Evolutionary conservation across 805 yeast species (phyloP).

Genomic region (Peterozyma toletana): DNA sequence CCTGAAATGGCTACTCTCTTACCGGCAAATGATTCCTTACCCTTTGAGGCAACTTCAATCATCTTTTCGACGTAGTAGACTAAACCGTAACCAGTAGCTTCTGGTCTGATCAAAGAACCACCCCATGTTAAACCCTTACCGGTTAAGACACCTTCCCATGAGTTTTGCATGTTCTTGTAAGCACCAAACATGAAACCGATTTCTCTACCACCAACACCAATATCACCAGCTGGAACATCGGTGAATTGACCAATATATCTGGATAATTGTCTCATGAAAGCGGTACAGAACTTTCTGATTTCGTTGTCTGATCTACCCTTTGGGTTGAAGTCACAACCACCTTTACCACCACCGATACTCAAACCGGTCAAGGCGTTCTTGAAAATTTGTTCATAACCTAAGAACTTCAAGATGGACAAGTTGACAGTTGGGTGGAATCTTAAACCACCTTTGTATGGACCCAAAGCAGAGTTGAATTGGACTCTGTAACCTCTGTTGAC

Average conservation of each 20-base stretch:
- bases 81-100: slow-evolving; percentile 98
- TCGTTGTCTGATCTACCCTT: slow-evolving; percentile 90
- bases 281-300: slow-evolving; percentile 93
- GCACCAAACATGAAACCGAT: slow-evolving; percentile 95
- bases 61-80: slow-evolving; percentile 96
- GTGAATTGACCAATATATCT: slow-evolving; percentile 96
- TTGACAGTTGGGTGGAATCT: slow-evolving; percentile 97
- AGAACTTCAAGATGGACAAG: slow-evolving; percentile 88
- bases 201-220: slow-evolving; percentile 97
- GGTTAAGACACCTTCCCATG: slow-evolving; percentile 95
- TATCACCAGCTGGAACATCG: slow-evolving; percentile 99
- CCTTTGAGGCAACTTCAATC: slow-evolving; percentile 88
- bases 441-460: slow-evolving; percentile 99
- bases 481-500: slow-evolving; percentile 98
- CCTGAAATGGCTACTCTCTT: slow-evolving; percentile 96
- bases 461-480: slow-evolving; percentile 96
- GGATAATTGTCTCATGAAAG: slow-evolving; percentile 93
- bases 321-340: slow-evolving; percentile 98
- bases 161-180: slow-evolving; percentile 84
- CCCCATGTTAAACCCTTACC: slow-evolving; percentile 99
- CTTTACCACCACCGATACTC: slow-evolving; percentile 99
- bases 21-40: slow-evolving; percentile 85
- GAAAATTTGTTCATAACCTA: slow-evolving; percentile 98
- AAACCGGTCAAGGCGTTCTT: slow-evolving; percentile 97
- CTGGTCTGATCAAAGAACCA: slow-evolving; percentile 98